Evolutionary conservation across 306 rosid species (phyloP), one percentile per base, ranked within the genome.

Genomic region (Elaeagnus macrophylla): DNA sequence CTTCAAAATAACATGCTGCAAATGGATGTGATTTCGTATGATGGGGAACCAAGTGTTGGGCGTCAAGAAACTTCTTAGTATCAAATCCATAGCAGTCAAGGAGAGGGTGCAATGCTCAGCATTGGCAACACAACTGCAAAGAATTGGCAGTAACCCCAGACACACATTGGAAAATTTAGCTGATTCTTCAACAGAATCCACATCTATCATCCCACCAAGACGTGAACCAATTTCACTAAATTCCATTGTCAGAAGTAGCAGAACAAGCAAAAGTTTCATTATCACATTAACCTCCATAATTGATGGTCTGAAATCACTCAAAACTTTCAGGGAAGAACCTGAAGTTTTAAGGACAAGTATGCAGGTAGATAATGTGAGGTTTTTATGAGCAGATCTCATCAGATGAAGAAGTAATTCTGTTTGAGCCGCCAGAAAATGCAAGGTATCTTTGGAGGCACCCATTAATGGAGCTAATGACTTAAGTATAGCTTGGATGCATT

Each of bases 41-140:
- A 86, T 61, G 12, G 94, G 89, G 68, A 83, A 74, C 95, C 97
- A 86, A 56, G 94, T 84, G 67, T 65, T 76, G 20, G 94, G 86
- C 40, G 78, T 72, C 76, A 82, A 76, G 66, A 82, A 84, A 56
- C 67, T 72, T 72, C 81, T 67, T 45, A 86, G 53, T 76, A 86
- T 86, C 66, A 90, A 72, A 71, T 84, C 95, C 53, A 84, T 64
- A 54, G 69, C 77, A 0, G 95, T 79, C 65, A 90, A 57, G 42
- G 94, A 74, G 39, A 84, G 85, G 76, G 75, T 71, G 62, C 83
- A 72, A 49, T 78, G 78, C 62, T 82, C 96, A 67, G 82, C 79
- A 54, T 73, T 68, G 37, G 66, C 57, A 68, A 67, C 62, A 66
- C 81, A 82, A 63, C 75, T 80, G 77, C 95, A 91, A 67, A 91